phyloP scores from a whole-genome alignment of 805 yeast genomes.

The Saccharomycopsis fermentans region DNA sequence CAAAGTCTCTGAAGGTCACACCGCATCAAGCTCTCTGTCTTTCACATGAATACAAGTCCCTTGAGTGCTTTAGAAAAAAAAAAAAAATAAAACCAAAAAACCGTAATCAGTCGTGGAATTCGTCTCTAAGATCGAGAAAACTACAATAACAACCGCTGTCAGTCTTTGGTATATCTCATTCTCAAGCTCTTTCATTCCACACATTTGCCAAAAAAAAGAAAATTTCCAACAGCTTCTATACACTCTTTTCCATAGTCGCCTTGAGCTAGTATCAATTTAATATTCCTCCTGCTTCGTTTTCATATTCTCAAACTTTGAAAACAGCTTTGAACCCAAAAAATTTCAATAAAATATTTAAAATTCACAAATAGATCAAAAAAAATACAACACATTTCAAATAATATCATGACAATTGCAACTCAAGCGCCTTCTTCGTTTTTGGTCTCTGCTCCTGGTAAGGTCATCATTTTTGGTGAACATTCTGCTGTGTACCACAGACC shows the following conservation, averaged over 20 bases:
- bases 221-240: no score
- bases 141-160: no score
- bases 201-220: no score
- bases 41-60: neutral
- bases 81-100: no score
- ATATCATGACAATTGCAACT: neutral
- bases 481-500: constrained; percentile 90
- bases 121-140: no score
- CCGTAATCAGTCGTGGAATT: no score
- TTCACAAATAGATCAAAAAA: neutral
- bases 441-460: constrained; percentile 94
- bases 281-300: no score
- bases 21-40: neutral
- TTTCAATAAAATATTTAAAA: neutral
- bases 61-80: no score
- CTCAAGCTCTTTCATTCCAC: no score
- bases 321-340: neutral
- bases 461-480: constrained; percentile 92
- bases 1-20: neutral
- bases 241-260: no score
- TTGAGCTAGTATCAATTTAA: no score
- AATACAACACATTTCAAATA: neutral
- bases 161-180: no score
- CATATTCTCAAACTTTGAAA: neutral
- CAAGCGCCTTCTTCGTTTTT: constrained; percentile 39